Evolutionary conservation across 2,329 filamentous ascomycete genomes (phyloP).

Genomic region (Trichophyton mentagrophytes): DNA sequence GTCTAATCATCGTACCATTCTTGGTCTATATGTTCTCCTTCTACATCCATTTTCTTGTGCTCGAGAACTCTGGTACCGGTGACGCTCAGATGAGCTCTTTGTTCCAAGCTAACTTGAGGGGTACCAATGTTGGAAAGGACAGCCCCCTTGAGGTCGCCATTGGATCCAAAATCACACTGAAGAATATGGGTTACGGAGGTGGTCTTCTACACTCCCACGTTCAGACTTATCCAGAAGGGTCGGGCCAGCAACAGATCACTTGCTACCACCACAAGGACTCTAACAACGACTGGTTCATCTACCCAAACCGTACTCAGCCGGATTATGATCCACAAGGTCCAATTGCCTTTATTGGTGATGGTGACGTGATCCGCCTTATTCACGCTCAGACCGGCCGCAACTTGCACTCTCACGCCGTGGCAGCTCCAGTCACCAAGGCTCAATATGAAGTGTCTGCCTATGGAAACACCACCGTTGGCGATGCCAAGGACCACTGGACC

Average conservation of each 20-base stretch:
- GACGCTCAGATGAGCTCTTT: slow-evolving; percentile 99
- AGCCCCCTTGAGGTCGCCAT: slow-evolving; percentile 84
- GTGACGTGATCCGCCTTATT: slow-evolving; percentile 69
- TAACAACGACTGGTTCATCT: slow-evolving; percentile 99
- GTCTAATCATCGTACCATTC: slow-evolving; percentile 77
- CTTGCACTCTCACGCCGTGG: slow-evolving; percentile 82
- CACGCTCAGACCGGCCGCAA: slow-evolving; percentile 95
- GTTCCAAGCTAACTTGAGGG: slow-evolving; percentile 91
- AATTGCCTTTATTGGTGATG: slow-evolving; percentile 62
- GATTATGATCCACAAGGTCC: slow-evolving; percentile 62
- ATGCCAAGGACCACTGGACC: slow-evolving; percentile 96
- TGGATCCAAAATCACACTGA: slow-evolving; percentile 81
- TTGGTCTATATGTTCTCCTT: slow-evolving; percentile 94
- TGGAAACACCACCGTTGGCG: slow-evolving; percentile 86
- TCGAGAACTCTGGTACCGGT: slow-evolving; percentile 86
- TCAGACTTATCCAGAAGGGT: slow-evolving; percentile 91
- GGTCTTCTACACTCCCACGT: slow-evolving; percentile 93
- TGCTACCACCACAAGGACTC: slow-evolving; percentile 99
- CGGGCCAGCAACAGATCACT: slow-evolving; percentile 87
- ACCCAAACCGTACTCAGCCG: slow-evolving; percentile 69
- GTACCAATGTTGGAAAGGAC: slow-evolving; percentile 86
- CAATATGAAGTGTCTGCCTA: slow-evolving; percentile 93
- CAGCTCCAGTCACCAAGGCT: slow-evolving; percentile 76
- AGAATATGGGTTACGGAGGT: slow-evolving; percentile 99
- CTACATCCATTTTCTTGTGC: slow-evolving; percentile 82